Conservation (phyloP, 2,329 filamentous ascomycete species). For the Penicillium sp. region DNA sequence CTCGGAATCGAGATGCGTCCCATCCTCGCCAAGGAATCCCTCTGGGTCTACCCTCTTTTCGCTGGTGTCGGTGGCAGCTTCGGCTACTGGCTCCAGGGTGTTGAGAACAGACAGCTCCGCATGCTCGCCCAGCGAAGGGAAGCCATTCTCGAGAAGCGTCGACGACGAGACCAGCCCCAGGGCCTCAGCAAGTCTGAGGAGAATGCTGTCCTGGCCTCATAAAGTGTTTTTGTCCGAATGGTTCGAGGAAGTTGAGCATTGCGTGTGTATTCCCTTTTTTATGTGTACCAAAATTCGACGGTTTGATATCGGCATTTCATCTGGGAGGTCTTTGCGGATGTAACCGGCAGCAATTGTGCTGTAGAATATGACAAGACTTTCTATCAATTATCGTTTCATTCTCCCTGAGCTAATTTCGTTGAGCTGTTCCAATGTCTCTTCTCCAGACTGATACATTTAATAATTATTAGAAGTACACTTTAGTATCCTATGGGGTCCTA, state of each 20-base stretch:
- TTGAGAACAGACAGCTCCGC: conserved; percentile 77
- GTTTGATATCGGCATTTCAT: conserved; percentile 26
- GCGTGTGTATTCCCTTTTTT: conserved; percentile 21
- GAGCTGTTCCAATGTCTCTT: background rate
- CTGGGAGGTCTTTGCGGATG: conserved; percentile 12
- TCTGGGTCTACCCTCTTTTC: conserved; percentile 92
- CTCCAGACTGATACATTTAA: background rate
- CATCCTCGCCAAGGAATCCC: conserved; percentile 76
- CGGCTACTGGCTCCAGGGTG: conserved; percentile 93
- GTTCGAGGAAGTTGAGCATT: conserved; percentile 17
- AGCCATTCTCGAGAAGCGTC: conserved; percentile 82
- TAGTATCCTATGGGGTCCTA: background rate
- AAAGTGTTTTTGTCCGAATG: conserved; percentile 19
- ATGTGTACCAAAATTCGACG: conserved; percentile 35
- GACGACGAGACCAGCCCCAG: conserved; percentile 68
- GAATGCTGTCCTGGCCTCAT: conserved; percentile 37
- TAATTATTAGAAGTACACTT: background rate
- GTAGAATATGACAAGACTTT: conserved; percentile 17
- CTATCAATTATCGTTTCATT: background rate
- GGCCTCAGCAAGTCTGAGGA: conserved; percentile 41
- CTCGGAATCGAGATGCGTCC: conserved; percentile 98
- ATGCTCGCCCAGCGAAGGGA: conserved; percentile 77
- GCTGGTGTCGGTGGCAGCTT: conserved; percentile 83
- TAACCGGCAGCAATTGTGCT: conserved; percentile 14
- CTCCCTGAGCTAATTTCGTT: background rate